Evolutionary conservation across 2,329 filamentous ascomycete genomes (phyloP).

Genomic region (Ascochyta viciae-villosae): DNA sequence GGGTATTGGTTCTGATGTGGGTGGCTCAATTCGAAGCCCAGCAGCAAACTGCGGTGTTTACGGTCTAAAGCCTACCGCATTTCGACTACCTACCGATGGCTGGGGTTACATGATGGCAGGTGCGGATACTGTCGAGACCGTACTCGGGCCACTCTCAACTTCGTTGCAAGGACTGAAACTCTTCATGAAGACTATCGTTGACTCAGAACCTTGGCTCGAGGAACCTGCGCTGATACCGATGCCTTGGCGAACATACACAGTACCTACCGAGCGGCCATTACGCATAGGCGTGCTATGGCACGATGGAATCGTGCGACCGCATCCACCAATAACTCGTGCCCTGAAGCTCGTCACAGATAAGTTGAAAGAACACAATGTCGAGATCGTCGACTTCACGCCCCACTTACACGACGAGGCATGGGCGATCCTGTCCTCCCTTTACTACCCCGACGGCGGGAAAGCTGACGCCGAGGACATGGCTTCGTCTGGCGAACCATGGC

Average conservation of each 20-base stretch:
- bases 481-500: slow-evolving; percentile 63
- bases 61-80: slow-evolving; percentile 53
- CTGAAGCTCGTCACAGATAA: slow-evolving; percentile 55
- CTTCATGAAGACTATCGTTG: slow-evolving; percentile 62
- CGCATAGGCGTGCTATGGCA: slow-evolving; percentile 69
- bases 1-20: slow-evolving; percentile 53
- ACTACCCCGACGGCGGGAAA: slow-evolving; percentile 66
- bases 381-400: slow-evolving; percentile 60
- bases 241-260: slow-evolving; percentile 57
- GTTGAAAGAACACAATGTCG: slow-evolving; percentile 57
- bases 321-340: slow-evolving; percentile 69
- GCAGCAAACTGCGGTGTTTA: slow-evolving; percentile 44
- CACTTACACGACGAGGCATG: slow-evolving; percentile 59
- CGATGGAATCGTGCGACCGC: slow-evolving; percentile 69
- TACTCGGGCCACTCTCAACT: slow-evolving; percentile 63
- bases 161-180: slow-evolving; percentile 60
- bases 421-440: slow-evolving; percentile 51
- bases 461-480: slow-evolving; percentile 60
- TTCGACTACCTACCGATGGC: slow-evolving; percentile 53
- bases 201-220: slow-evolving; percentile 61
- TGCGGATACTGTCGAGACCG: slow-evolving; percentile 56
- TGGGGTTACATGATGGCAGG: slow-evolving; percentile 54
- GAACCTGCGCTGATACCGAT: slow-evolving; percentile 67
- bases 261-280: slow-evolving; percentile 45
- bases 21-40: slow-evolving; percentile 31